phyloP scores from a whole-genome alignment of 306 rosid species.

The Vachellia collinsii region DNA sequence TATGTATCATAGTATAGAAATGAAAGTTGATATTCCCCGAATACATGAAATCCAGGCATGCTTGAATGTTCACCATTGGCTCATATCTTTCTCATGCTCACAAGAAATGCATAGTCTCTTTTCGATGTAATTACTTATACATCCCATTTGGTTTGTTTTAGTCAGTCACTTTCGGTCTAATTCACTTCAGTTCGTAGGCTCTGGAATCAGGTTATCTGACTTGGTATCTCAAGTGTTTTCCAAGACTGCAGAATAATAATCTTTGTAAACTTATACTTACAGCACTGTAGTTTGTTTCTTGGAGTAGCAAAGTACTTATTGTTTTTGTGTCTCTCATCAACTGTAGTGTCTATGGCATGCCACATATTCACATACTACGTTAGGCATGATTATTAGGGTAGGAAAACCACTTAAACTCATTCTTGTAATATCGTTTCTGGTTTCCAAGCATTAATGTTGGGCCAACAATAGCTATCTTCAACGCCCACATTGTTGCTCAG shows the following conservation, averaged over 20 bases:
- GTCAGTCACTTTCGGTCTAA: conserved; percentile 9
- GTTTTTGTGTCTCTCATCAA: neutral
- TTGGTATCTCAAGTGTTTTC: neutral
- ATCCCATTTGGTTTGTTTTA: neutral
- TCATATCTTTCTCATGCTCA: neutral
- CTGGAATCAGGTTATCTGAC: neutral
- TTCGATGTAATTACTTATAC: neutral
- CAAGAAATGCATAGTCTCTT: neutral
- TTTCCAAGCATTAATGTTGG: conserved; percentile 7
- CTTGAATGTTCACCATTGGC: neutral
- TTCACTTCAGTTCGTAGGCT: conserved; percentile 7
- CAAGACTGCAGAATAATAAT: conserved; percentile 9
- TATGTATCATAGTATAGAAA: neutral
- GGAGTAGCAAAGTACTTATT: neutral
- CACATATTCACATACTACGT: neutral
- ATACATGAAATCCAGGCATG: neutral
- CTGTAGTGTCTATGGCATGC: neutral
- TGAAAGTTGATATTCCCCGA: neutral
- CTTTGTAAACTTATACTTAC: neutral
- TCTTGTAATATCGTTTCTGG: conserved; percentile 5
- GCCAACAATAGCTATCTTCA: conserved; percentile 13
- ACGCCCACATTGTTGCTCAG: conserved; percentile 21
- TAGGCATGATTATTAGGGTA: neutral
- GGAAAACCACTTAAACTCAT: neutral
- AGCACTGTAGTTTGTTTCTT: neutral